These are phyloP conservation scores for Hyphopichia wangnamkhiaoensis DNA, from an alignment of 1,139 yeast genomes.

Conservation along the genomic window DNA sequence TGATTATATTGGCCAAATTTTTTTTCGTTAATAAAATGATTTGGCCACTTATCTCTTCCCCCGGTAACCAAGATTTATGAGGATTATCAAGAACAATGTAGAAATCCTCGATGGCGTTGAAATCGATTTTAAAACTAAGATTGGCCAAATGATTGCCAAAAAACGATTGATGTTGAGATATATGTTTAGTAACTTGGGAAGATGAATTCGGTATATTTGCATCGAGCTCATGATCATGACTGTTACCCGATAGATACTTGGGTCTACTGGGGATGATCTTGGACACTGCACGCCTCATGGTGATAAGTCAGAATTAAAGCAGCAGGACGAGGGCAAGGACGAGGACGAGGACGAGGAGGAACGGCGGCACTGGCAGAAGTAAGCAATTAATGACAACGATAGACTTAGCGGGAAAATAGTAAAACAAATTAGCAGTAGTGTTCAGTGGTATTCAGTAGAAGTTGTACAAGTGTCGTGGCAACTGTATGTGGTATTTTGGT, in stretches of 20 bases:
- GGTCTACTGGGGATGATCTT: slow-evolving; percentile 36
- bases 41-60: slow-evolving; percentile 69
- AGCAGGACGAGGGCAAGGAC: too few species aligned
- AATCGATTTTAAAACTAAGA: slow-evolving; percentile 37
- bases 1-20: slow-evolving; percentile 54
- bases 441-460: too few species aligned
- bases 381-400: too few species aligned
- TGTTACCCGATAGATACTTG: too few species aligned
- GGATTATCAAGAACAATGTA: slow-evolving; percentile 72
- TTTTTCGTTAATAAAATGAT: slow-evolving; percentile 56
- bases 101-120: slow-evolving; percentile 58
- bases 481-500: too few species aligned
- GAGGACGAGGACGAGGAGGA: too few species aligned
- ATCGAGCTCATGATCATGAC: too few species aligned
- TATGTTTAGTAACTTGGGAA: neutral
- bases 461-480: too few species aligned
- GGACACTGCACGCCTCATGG: slow-evolving; percentile 47
- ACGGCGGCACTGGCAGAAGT: too few species aligned
- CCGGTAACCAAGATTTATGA: slow-evolving; percentile 67
- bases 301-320: too few species aligned
- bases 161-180: neutral
- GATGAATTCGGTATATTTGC: slow-evolving; percentile 1
- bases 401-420: too few species aligned
- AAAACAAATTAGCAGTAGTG: too few species aligned
- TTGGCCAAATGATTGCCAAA: neutral